phyloP scores from a whole-genome alignment of 495 filamentous ascomycete genomes.

The Poronia punctata region DNA sequence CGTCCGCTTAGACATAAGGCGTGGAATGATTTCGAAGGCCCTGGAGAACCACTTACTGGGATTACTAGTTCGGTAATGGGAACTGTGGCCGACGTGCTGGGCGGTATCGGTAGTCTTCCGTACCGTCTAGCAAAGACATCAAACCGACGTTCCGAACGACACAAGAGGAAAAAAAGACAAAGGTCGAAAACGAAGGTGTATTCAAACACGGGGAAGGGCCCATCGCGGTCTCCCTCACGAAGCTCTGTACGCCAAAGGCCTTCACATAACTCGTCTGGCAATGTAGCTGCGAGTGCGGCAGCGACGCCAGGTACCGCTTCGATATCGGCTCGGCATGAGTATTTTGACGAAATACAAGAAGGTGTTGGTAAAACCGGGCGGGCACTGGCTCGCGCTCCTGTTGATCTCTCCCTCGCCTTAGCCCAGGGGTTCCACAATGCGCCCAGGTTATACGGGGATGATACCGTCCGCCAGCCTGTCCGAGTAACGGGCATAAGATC shows the following conservation, averaged over 20 bases:
- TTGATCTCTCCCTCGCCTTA: constrained; percentile 65
- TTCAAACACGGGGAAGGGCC: no score
- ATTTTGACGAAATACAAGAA: constrained; percentile 35
- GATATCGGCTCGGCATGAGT: constrained; percentile 17
- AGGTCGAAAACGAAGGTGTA: constrained; percentile 9
- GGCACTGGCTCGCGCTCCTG: constrained; percentile 44
- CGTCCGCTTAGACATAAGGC: constrained; percentile 59
- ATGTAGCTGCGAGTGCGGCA: constrained; percentile 1
- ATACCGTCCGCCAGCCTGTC: constrained; percentile 36
- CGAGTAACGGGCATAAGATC: constrained; percentile 63
- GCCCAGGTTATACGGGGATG: constrained; percentile 67
- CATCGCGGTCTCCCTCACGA: no score
- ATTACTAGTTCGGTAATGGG: constrained; percentile 48
- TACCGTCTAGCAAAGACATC: constrained; percentile 47
- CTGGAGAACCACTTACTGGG: constrained; percentile 67
- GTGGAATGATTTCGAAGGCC: constrained; percentile 76
- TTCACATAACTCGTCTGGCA: no score
- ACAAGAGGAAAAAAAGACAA: constrained; percentile 31
- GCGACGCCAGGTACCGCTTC: constrained; percentile 11
- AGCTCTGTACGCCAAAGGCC: no score
- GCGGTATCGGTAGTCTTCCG: constrained; percentile 54
- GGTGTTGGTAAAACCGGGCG: constrained; percentile 42
- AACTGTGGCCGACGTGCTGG: constrained; percentile 45
- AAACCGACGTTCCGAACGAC: constrained; percentile 38
- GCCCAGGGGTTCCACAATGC: constrained; percentile 81